Evolutionary conservation across 257 asterid genomes (phyloP), one percentile per base, ranked within the genome.

Genomic region (Coffea canephora): DNA sequence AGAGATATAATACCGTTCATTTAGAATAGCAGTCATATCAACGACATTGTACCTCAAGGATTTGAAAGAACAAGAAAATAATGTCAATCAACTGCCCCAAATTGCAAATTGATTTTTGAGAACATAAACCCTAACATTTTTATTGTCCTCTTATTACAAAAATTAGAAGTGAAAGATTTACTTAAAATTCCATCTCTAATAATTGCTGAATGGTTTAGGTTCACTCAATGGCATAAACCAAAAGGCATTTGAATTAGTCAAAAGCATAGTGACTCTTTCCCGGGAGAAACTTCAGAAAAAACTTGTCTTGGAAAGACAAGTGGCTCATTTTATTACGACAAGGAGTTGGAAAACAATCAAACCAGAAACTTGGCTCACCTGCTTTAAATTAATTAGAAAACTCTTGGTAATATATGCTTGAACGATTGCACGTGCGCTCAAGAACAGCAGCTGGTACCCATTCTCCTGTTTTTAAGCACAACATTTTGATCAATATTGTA

Each of bases 391-490:
- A 89, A 91, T 84, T 54, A 96, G 89, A 78, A 96, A 96, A 83
- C 92, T 94, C 80, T 90, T 92, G 25, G 99, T 94, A 82, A 96
- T 87, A 89, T 96, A 94, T 65, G 98, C 91, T 90, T 96, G 99
- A 84, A 94, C 98, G 74, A 96, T 96, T 78, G 99, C 98, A 10
- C 99, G 96, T 72, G 99, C 99, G 84, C 99, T 94, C 78, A 96
- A 89, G 86, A 96, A 96, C 82, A 96, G 89, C 66, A 96, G 94
- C 88, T 96, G 99, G 87, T 94, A 96, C 50, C 99, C 98, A 75
- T 96, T 94, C 85, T 90, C 99, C 99, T 94, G 92, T 68, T 77
- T 61, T 73, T 18, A 59, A 64, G 74, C 18, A n/a, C 5, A 69
- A 27, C 43, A 14, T 49, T 34, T 8, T 27, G 25, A 59, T 68